Evolutionary conservation across 768 basidiomycete genomes (phyloP).

Genomic region (Hericium erinaceus): DNA sequence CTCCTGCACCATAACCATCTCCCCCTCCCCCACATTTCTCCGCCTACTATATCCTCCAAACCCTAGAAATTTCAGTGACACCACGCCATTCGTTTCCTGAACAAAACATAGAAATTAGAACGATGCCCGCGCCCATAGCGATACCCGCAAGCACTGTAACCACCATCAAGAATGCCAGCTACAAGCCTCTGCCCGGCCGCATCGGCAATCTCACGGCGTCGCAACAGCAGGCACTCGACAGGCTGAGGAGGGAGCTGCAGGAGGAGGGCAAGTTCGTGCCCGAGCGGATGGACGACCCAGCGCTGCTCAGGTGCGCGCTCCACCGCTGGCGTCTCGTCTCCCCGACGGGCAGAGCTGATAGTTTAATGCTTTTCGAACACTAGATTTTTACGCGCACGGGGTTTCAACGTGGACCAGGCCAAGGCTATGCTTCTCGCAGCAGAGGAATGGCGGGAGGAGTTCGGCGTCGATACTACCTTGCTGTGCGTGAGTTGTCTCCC

Average conservation of each 20-base stretch:
- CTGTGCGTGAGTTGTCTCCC: slow-evolving; percentile 33
- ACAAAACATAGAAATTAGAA: neutral
- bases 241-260: slow-evolving; percentile 55
- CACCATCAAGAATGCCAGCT: slow-evolving; percentile 48
- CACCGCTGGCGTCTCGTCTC: neutral
- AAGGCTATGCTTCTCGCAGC: slow-evolving; percentile 76
- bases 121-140: neutral
- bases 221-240: slow-evolving; percentile 59
- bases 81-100: no score
- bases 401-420: slow-evolving; percentile 76
- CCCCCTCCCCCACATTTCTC: no score
- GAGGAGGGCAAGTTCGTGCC: slow-evolving; percentile 52
- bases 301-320: slow-evolving; percentile 48
- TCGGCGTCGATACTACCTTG: slow-evolving; percentile 67
- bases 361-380: neutral
- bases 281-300: slow-evolving; percentile 62
- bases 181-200: slow-evolving; percentile 60
- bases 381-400: slow-evolving; percentile 88
- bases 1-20: no score
- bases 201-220: slow-evolving; percentile 62
- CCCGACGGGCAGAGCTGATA: neutral
- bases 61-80: no score
- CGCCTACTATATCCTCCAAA: no score
- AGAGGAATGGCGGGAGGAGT: slow-evolving; percentile 87
- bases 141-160: neutral